A percentile compares a stretch with the other conserved stretches of the same genome.
Conservation (phyloP, 208 protist species). For the Crithidia bombi region DNA sequence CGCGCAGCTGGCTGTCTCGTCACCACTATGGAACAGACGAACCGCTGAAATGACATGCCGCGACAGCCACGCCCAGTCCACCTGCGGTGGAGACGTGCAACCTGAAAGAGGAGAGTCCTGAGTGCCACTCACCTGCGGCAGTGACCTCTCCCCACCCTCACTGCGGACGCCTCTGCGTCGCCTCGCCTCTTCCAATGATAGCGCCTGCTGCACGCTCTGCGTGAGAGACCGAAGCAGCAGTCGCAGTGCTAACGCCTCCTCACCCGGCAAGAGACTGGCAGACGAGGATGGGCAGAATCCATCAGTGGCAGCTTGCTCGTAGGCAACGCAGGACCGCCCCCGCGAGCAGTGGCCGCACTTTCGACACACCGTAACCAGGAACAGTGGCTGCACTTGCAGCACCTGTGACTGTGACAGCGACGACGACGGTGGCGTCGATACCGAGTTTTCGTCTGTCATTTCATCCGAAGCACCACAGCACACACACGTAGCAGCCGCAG, state of each 20-base stretch:
- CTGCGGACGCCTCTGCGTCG: neutral
- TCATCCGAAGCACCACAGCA: conserved; percentile 11
- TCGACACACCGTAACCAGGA: conserved; percentile 20
- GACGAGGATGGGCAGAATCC: neutral
- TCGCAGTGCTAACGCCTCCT: conserved; percentile 32
- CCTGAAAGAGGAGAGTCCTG: neutral
- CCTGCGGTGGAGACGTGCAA: neutral
- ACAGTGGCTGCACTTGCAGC: conserved; percentile 1
- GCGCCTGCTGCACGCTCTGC: conserved; percentile 14
- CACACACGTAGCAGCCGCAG: neutral
- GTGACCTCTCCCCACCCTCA: neutral
- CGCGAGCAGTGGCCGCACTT: conserved; percentile 23
- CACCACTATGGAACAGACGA: conserved; percentile 3
- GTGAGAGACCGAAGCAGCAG: conserved; percentile 28
- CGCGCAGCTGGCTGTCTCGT: neutral
- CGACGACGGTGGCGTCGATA: neutral
- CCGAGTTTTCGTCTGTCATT: too few species aligned
- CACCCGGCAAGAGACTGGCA: conserved; percentile 23
- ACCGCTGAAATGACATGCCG: conserved; percentile 28
- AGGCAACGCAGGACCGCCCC: conserved; percentile 30
- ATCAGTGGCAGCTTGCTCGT: neutral
- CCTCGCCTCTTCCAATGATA: neutral
- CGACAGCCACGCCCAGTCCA: conserved; percentile 38
- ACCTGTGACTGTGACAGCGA: neutral
- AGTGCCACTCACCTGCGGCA: neutral